Evolutionary conservation across 768 basidiomycete species (phyloP).

Genomic region (Serendipita sp.): DNA sequence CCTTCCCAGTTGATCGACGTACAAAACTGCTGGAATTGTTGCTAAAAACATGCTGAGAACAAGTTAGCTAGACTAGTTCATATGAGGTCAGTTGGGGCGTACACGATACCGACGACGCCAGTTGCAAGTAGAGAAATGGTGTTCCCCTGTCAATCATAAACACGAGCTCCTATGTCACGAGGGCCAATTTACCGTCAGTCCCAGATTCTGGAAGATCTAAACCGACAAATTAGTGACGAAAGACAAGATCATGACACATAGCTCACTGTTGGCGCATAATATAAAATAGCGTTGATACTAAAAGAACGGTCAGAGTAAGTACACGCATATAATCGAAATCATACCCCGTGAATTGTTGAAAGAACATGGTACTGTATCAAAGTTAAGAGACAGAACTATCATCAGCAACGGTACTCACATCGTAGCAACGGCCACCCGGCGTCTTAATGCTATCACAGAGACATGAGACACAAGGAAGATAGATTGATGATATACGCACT

Average conservation of each 20-base stretch:
- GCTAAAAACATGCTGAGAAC: constrained; percentile 47
- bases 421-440: constrained; percentile 46
- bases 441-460: constrained; percentile 34
- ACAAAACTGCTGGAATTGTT: constrained; percentile 70
- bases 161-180: not conserved
- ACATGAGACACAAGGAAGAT: not conserved
- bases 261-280: constrained; percentile 43
- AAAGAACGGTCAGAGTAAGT: constrained; percentile 16
- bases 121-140: constrained; percentile 41
- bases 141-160: constrained; percentile 28
- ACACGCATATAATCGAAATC: not conserved
- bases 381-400: constrained; percentile 5
- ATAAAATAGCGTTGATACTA: constrained; percentile 34
- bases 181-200: constrained; percentile 21
- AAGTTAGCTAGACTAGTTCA: not conserved
- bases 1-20: constrained; percentile 60
- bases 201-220: constrained; percentile 44
- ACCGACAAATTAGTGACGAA: not conserved
- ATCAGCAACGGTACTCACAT: constrained; percentile 22
- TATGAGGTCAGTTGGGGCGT: constrained; percentile 18
- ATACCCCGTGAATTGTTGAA: constrained; percentile 66
- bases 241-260: not conserved
- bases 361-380: constrained; percentile 45
- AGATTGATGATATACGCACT: constrained; percentile 19
- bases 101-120: constrained; percentile 70